These are phyloP conservation scores for Boletellus ananiceps DNA, from an alignment of 768 basidiomycete genomes.

Conservation along the genomic window DNA sequence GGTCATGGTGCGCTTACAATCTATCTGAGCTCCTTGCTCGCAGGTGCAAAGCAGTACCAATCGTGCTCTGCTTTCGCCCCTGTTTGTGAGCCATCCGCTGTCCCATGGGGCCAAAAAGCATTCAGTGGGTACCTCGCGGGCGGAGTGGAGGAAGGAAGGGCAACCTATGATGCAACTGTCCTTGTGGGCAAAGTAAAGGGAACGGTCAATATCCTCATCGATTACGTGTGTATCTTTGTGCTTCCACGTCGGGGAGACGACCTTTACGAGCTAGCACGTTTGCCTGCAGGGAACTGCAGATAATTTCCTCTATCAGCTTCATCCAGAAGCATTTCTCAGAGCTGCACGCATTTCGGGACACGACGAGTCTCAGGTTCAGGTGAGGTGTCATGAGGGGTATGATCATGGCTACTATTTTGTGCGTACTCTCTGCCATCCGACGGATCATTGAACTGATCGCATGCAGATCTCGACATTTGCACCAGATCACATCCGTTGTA, in stretches of 20 bases:
- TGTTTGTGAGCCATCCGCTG: conserved; percentile 78
- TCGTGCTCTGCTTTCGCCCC: conserved; percentile 90
- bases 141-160: conserved; percentile 70
- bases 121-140: conserved; percentile 81
- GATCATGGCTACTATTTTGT: conserved; percentile 92
- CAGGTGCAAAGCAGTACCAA: conserved; percentile 60
- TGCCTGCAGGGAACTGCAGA: conserved; percentile 65
- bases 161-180: conserved; percentile 78
- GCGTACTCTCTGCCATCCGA: conserved; percentile 14
- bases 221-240: conserved; percentile 57
- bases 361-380: conserved; percentile 69
- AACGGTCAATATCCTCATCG: conserved; percentile 75
- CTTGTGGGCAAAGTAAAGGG: conserved; percentile 62
- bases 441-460: background rate
- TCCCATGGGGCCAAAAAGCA: conserved; percentile 90
- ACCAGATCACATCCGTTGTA: conserved; percentile 85
- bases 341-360: conserved; percentile 73
- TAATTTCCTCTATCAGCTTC: conserved; percentile 81
- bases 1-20: conserved; percentile 93
- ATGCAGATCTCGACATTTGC: conserved; percentile 83
- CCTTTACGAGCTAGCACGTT: background rate
- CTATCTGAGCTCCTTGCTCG: conserved; percentile 65
- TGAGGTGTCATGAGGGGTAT: conserved; percentile 78
- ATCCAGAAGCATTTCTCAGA: conserved; percentile 83
- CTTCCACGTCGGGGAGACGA: background rate